phyloP scores from a whole-genome alignment of 2,329 filamentous ascomycete genomes.

The Seiridium unicorne region DNA sequence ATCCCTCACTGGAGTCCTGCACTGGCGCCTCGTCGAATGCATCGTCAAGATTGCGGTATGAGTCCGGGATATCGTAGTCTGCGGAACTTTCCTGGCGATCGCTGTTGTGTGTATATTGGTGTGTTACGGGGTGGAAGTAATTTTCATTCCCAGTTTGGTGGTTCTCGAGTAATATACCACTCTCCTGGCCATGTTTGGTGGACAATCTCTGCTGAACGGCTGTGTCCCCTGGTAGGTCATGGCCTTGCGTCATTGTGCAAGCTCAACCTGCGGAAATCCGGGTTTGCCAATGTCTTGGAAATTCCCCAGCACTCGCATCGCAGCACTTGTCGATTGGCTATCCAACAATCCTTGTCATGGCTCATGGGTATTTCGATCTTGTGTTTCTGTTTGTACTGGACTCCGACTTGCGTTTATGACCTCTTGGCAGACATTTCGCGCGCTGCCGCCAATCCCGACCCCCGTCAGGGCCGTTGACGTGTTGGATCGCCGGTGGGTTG shows the following conservation, averaged over 20 bases:
- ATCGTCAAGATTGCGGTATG: conserved; percentile 20
- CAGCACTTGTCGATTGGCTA: background rate
- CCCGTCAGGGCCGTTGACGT: no score
- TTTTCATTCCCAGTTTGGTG: background rate
- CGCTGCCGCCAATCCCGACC: background rate
- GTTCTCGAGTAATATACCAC: background rate
- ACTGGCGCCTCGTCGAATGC: conserved; percentile 13
- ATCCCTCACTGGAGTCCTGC: conserved; percentile 9
- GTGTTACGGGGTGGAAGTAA: background rate
- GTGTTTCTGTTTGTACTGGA: no score
- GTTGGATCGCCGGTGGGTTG: background rate
- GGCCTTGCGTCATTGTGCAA: background rate
- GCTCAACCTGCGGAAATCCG: background rate
- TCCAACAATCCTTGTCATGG: background rate
- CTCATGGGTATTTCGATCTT: background rate
- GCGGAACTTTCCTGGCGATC: conserved; percentile 5
- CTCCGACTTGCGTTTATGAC: background rate
- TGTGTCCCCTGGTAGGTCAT: background rate
- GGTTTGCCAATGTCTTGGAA: background rate
- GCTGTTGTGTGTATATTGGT: background rate
- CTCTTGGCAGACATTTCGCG: conserved; percentile 2
- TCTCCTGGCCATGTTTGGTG: background rate
- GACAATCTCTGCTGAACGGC: no score
- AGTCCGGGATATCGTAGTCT: conserved; percentile 24
- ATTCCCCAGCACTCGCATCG: background rate